Evolutionary conservation across 2,329 filamentous ascomycete species (phyloP).

Genomic region (Ascochyta clinopodiicola): DNA sequence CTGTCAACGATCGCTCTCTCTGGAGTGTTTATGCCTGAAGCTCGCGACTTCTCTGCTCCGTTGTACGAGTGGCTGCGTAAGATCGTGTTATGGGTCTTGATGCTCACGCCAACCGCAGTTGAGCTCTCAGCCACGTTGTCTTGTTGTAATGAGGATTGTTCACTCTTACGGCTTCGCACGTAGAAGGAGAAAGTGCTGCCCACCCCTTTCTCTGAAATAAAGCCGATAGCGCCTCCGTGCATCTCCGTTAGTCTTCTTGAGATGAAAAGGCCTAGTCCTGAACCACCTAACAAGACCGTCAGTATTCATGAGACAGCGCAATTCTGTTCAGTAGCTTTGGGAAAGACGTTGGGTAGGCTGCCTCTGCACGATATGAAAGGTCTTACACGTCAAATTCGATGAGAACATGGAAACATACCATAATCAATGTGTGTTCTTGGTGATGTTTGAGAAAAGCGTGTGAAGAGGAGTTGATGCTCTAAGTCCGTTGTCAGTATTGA

Average conservation of each 20-base stretch:
- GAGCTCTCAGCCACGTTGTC: background rate
- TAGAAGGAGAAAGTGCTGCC: slow-evolving; percentile 46
- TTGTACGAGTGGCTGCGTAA: slow-evolving; percentile 16
- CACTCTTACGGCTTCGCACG: slow-evolving; percentile 30
- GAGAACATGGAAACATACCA: slow-evolving; percentile 1
- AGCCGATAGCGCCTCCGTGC: slow-evolving; percentile 41
- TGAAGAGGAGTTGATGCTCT: slow-evolving; percentile 46
- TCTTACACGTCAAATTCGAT: background rate
- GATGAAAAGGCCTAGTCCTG: slow-evolving; percentile 45
- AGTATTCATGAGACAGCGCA: background rate
- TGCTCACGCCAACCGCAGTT: slow-evolving; percentile 12
- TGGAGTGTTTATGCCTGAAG: background rate
- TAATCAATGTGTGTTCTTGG: slow-evolving; percentile 49
- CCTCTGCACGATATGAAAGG: background rate
- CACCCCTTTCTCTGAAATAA: slow-evolving; percentile 27
- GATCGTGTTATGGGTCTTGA: slow-evolving; percentile 19
- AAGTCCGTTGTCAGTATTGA: background rate
- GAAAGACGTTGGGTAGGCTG: background rate
- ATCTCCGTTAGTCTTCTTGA: slow-evolving; percentile 38
- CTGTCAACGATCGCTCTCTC: slow-evolving; percentile 7
- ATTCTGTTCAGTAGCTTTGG: background rate
- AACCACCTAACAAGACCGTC: slow-evolving; percentile 31
- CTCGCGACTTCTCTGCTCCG: slow-evolving; percentile 1
- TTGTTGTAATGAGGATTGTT: background rate
- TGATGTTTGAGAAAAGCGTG: slow-evolving; percentile 41